Evolutionary conservation across 257 asterid species (phyloP).

Genomic region (Leptodermis oblonga): DNA sequence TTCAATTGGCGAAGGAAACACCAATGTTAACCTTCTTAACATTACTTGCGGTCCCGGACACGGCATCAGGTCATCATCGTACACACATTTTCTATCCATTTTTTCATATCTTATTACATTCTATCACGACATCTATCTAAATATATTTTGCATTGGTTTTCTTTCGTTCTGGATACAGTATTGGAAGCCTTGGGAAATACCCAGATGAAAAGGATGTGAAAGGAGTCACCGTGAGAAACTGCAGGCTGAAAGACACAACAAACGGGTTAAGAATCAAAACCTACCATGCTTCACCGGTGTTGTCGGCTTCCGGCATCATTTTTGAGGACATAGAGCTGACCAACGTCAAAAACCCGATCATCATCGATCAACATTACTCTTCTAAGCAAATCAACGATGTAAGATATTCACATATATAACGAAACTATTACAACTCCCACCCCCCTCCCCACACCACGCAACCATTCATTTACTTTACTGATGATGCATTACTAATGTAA

Average conservation of each 20-base stretch:
- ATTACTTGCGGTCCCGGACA: conserved; percentile 61
- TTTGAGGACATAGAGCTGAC: conserved; percentile 45
- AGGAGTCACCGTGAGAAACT: conserved; percentile 38
- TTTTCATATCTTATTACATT: no score
- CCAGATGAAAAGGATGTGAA: conserved; percentile 32
- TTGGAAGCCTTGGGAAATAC: conserved; percentile 82
- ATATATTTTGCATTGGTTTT: no score
- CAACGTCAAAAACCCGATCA: conserved; percentile 54
- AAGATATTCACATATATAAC: no score
- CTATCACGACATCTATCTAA: no score
- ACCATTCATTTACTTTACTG: no score
- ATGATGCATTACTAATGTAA: not conserved
- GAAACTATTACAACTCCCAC: no score
- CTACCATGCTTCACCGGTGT: conserved; percentile 38
- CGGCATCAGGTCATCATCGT: conserved; percentile 47
- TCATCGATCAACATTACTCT: conserved; percentile 68
- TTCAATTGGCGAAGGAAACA: conserved; percentile 46
- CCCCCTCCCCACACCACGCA: no score
- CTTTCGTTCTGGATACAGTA: conserved; percentile 27
- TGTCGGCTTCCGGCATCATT: conserved; percentile 30
- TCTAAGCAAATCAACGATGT: conserved; percentile 23
- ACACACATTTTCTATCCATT: no score
- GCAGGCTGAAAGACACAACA: conserved; percentile 53
- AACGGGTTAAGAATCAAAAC: conserved; percentile 85
- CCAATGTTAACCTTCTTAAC: conserved; percentile 21